Conservation (phyloP, 176 grass and related monocot genomes). For the Bonia amplexicaulis region DNA sequence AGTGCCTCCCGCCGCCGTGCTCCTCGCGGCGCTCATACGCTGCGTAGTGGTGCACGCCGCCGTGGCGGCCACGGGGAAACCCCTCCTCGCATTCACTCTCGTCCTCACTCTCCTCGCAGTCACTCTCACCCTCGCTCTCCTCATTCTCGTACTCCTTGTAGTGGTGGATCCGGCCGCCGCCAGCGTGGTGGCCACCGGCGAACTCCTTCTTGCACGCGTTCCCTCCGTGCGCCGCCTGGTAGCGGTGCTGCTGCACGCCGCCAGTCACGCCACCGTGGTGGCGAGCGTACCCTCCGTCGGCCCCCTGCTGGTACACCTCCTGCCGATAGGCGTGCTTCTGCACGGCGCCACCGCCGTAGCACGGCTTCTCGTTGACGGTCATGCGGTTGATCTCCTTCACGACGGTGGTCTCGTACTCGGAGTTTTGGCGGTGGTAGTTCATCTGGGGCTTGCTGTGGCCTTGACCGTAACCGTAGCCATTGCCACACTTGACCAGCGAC, state of each 20-base stretch:
- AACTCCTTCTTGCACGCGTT: no score
- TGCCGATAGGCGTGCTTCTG: not conserved
- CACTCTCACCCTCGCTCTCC: not conserved
- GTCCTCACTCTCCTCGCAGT: conserved; percentile 8
- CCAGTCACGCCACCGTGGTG: not conserved
- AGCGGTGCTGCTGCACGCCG: not conserved
- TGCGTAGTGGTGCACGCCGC: not conserved
- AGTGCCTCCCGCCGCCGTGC: not conserved
- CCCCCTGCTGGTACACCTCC: not conserved
- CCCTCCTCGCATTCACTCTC: conserved; percentile 39
- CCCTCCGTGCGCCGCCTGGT: not conserved
- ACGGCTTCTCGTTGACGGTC: conserved; percentile 24
- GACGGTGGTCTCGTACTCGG: conserved; percentile 34
- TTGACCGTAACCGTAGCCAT: not conserved
- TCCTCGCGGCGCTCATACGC: not conserved
- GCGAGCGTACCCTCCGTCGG: not conserved
- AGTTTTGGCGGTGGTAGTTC: conserved; percentile 25
- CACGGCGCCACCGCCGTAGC: not conserved
- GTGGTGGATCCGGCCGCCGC: not conserved
- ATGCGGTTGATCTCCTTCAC: conserved; percentile 26
- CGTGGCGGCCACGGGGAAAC: not conserved
- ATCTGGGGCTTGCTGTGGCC: conserved; percentile 26
- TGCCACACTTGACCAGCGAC: not conserved
- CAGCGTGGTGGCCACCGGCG: not conserved
- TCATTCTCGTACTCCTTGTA: not conserved